A percentile compares a stretch with the other conserved stretches of the same genome.
These are phyloP conservation scores for Chlamydomonas sphaeroides DNA, from an alignment of 139 green algal genomes.

Conservation along the genomic window DNA sequence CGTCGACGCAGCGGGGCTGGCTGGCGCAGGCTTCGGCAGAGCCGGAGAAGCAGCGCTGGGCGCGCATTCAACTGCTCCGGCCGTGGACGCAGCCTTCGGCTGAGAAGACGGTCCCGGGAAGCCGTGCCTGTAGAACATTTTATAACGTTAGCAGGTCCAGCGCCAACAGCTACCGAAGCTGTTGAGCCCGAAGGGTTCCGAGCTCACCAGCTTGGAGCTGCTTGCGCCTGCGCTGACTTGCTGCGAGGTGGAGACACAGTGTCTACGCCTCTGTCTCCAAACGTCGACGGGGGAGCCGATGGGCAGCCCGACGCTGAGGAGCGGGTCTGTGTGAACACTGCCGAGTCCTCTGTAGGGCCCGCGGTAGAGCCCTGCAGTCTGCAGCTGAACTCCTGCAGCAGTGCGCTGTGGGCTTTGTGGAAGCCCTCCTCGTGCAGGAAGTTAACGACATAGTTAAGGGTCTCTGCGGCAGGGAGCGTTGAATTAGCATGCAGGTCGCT, in stretches of 20 bases:
- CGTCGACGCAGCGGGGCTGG: conserved; percentile 1
- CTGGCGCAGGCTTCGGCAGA: background rate
- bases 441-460: conserved; percentile 37
- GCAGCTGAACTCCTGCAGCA: conserved; percentile 63
- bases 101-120: conserved; percentile 8
- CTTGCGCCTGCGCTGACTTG: conserved; percentile 6
- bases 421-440: conserved; percentile 72
- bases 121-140: conserved; percentile 33
- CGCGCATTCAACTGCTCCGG: conserved; percentile 38
- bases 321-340: background rate
- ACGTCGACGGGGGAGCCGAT: too few species aligned
- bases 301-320: background rate
- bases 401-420: conserved; percentile 58
- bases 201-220: conserved; percentile 1
- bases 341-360: background rate
- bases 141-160: background rate
- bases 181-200: background rate
- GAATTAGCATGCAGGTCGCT: too few species aligned
- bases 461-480: too few species aligned
- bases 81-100: conserved; percentile 21
- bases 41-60: background rate
- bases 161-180: background rate
- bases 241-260: conserved; percentile 8
- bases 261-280: conserved; percentile 6
- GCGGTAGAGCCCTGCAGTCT: conserved; percentile 26